Percentiles rank a stretch among this genome's conserved stretches.
phyloP scores from a whole-genome alignment of 2,329 filamentous ascomycete genomes.

The Dothideomycetes sp. region DNA sequence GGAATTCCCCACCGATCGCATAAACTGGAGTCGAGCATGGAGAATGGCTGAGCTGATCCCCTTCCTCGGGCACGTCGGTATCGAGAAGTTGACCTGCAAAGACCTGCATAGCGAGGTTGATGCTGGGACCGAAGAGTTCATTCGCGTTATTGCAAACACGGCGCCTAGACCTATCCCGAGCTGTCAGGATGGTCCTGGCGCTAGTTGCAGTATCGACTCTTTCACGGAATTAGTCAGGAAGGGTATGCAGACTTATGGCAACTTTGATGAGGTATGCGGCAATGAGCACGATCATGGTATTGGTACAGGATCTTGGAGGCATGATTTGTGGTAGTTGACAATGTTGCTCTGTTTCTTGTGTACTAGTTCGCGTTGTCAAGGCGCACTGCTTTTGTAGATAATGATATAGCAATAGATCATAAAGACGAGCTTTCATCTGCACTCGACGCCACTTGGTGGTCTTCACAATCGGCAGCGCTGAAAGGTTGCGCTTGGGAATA shows the following conservation, averaged over 20 bases:
- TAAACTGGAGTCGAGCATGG: slow-evolving; percentile 12
- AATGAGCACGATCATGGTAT: slow-evolving; percentile 2
- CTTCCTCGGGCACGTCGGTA: slow-evolving; percentile 13
- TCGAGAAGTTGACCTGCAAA: slow-evolving; percentile 10
- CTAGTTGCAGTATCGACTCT: slow-evolving; percentile 9
- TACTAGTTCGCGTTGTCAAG: too few species aligned
- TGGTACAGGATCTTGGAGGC: background rate
- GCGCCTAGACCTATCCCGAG: slow-evolving; percentile 9
- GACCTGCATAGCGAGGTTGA: slow-evolving; percentile 1
- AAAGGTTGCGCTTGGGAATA: too few species aligned
- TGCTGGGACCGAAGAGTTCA: slow-evolving; percentile 8
- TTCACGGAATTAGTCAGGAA: slow-evolving; percentile 8
- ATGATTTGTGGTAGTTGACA: too few species aligned
- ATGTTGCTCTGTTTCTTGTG: too few species aligned
- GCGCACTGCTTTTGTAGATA: too few species aligned
- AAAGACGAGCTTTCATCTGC: too few species aligned
- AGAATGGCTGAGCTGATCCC: slow-evolving; percentile 12
- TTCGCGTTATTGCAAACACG: slow-evolving; percentile 11
- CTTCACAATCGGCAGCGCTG: too few species aligned
- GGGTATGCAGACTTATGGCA: slow-evolving; percentile 9
- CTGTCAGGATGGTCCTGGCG: slow-evolving; percentile 11
- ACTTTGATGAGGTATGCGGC: slow-evolving; percentile 10
- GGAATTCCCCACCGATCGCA: slow-evolving; percentile 11
- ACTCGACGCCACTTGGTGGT: too few species aligned
- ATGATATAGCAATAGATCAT: too few species aligned